Evolutionary conservation across 768 basidiomycete genomes (phyloP).

Genomic region (Mycena filopes): DNA sequence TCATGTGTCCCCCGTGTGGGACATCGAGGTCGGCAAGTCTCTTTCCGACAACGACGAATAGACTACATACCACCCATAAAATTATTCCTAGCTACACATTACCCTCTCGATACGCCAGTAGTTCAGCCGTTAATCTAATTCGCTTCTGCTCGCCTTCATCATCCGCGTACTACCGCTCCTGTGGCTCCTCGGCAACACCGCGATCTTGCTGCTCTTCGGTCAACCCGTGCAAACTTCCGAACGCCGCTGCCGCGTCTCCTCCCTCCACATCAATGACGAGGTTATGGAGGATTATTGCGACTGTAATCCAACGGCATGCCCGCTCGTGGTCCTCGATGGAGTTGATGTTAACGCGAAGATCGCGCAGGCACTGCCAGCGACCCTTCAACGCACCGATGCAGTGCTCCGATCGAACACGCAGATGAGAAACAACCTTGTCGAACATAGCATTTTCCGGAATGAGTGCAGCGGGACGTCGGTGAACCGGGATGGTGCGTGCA

Average conservation of each 20-base stretch:
- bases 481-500: conserved; percentile 40
- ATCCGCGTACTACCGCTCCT: neutral
- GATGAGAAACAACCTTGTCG: conserved; percentile 39
- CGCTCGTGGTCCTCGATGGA: conserved; percentile 37
- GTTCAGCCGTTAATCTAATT: conserved; percentile 7
- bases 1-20: conserved; percentile 17
- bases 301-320: conserved; percentile 44
- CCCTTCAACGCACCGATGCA: conserved; percentile 49
- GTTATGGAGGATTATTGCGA: conserved; percentile 50
- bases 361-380: conserved; percentile 44
- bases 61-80: conserved; percentile 19
- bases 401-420: conserved; percentile 49
- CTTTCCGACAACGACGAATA: neutral
- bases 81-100: neutral
- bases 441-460: conserved; percentile 41
- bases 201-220: neutral
- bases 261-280: conserved; percentile 48
- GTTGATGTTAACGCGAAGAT: conserved; percentile 42
- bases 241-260: conserved; percentile 1
- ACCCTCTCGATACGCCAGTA: neutral
- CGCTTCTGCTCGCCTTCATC: conserved; percentile 7
- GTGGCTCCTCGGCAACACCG: neutral
- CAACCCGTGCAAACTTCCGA: neutral
- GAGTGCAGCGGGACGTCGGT: conserved; percentile 43
- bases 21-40: conserved; percentile 4